Evolutionary conservation across 2,329 filamentous ascomycete genomes (phyloP).

Genomic region (Diatrype stigma): DNA sequence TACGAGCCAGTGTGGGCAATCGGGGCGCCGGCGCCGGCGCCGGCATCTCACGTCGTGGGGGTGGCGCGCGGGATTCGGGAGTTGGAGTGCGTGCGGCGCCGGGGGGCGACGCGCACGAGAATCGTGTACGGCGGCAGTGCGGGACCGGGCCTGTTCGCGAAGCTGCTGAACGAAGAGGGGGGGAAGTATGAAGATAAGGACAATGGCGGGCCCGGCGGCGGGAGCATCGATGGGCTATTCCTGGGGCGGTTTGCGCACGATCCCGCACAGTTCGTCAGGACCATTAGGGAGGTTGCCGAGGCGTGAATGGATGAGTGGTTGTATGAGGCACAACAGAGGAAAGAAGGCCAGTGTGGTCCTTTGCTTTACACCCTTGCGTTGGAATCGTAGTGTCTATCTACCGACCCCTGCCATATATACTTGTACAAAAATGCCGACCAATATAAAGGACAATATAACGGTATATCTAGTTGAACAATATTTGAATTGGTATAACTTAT

Average conservation of each 20-base stretch:
- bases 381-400: no score
- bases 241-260: slow-evolving; percentile 79
- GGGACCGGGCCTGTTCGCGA: slow-evolving; percentile 69
- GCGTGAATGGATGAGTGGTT: slow-evolving; percentile 20
- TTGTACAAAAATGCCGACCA: no score
- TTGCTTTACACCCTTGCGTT: no score
- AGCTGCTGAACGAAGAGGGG: slow-evolving; percentile 49
- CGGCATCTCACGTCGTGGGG: slow-evolving; percentile 65
- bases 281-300: slow-evolving; percentile 65
- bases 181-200: neutral
- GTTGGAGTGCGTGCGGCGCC: slow-evolving; percentile 44
- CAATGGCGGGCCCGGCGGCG: neutral
- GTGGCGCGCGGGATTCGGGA: slow-evolving; percentile 62
- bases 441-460: no score
- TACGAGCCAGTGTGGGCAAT: slow-evolving; percentile 92
- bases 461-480: no score
- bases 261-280: slow-evolving; percentile 64
- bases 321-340: no score
- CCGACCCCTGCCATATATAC: no score
- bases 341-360: neutral
- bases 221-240: slow-evolving; percentile 69
- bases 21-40: slow-evolving; percentile 67
- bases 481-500: no score
- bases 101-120: slow-evolving; percentile 47
- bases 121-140: slow-evolving; percentile 82